Conservation (phyloP, 1,139 yeast species). For the Debaryomycetaceae sp. region DNA sequence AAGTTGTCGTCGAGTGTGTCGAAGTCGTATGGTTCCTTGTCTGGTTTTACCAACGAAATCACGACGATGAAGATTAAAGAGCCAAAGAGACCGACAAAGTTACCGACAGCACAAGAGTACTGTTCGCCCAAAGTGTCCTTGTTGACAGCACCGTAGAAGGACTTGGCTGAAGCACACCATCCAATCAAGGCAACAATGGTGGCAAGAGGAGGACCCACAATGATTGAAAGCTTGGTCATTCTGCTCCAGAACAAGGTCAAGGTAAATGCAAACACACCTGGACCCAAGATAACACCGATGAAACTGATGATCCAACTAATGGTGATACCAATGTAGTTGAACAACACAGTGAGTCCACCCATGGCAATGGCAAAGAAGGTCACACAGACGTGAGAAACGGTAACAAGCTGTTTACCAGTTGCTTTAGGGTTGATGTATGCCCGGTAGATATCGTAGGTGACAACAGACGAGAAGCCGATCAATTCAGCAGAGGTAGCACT, state of each 20-base stretch:
- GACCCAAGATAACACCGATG: slow-evolving; percentile 26
- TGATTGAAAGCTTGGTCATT: slow-evolving; percentile 38
- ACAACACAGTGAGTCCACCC: slow-evolving; percentile 25
- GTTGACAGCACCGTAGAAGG: slow-evolving; percentile 1
- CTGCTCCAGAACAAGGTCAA: slow-evolving; percentile 43
- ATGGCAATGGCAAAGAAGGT: slow-evolving; percentile 21
- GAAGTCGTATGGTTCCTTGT: slow-evolving; percentile 5
- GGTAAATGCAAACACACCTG: slow-evolving; percentile 29
- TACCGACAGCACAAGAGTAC: slow-evolving; percentile 1
- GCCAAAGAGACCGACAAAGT: slow-evolving; percentile 1
- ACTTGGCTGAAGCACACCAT: slow-evolving; percentile 1
- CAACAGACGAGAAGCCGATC: slow-evolving; percentile 32
- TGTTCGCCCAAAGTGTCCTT: slow-evolving; percentile 2
- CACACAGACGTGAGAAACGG: slow-evolving; percentile 23
- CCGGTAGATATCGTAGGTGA: slow-evolving; percentile 29
- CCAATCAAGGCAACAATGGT: slow-evolving; percentile 1
- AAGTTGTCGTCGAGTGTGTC: slow-evolving; percentile 7
- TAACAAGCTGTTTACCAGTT: slow-evolving; percentile 25
- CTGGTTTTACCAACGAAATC: background rate
- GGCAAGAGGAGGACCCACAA: slow-evolving; percentile 21
- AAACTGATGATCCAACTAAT: slow-evolving; percentile 26
- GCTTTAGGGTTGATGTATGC: slow-evolving; percentile 30
- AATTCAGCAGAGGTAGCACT: slow-evolving; percentile 35
- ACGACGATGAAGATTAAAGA: background rate
- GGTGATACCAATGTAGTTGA: slow-evolving; percentile 23